Conservation (phyloP, 192 early-diverging fungal genomes). For the Gamsiella multidivaricata region DNA sequence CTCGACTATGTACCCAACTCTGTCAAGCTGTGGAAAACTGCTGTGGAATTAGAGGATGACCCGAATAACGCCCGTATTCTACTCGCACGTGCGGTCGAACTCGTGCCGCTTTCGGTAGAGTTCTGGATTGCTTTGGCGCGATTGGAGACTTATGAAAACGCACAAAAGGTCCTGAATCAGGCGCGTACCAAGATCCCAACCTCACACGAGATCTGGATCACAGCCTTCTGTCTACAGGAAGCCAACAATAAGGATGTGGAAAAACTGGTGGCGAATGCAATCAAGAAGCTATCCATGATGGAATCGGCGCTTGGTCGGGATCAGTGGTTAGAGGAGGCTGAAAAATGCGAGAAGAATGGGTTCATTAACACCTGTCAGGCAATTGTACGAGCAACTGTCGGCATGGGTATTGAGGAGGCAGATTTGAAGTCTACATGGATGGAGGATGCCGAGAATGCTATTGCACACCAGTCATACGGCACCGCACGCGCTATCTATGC, state of each 20-base stretch:
- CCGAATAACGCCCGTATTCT: constrained; percentile 91
- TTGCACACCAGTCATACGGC: constrained; percentile 67
- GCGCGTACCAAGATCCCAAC: constrained; percentile 87
- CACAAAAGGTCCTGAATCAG: constrained; percentile 90
- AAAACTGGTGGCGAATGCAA: constrained; percentile 77
- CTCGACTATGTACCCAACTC: constrained; percentile 95
- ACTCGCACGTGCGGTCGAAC: constrained; percentile 92
- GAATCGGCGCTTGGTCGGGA: constrained; percentile 82
- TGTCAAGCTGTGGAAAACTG: constrained; percentile 91
- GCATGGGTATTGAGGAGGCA: constrained; percentile 79
- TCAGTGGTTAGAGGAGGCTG: constrained; percentile 91
- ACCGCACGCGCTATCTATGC: constrained; percentile 92
- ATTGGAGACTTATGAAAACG: constrained; percentile 90
- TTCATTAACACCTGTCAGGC: constrained; percentile 83
- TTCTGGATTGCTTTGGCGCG: constrained; percentile 96
- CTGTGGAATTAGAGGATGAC: constrained; percentile 91
- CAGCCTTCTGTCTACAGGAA: constrained; percentile 88
- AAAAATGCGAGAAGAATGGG: constrained; percentile 82
- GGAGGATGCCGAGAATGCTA: constrained; percentile 87
- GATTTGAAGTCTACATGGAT: constrained; percentile 86
- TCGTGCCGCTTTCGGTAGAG: constrained; percentile 90
- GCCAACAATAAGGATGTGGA: constrained; percentile 73
- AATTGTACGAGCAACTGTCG: constrained; percentile 84
- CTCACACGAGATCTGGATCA: constrained; percentile 95
- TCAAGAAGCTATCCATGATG: constrained; percentile 69